Conservation (phyloP, 78 protist species). For the Planoprotostelium fungivorum region DNA sequence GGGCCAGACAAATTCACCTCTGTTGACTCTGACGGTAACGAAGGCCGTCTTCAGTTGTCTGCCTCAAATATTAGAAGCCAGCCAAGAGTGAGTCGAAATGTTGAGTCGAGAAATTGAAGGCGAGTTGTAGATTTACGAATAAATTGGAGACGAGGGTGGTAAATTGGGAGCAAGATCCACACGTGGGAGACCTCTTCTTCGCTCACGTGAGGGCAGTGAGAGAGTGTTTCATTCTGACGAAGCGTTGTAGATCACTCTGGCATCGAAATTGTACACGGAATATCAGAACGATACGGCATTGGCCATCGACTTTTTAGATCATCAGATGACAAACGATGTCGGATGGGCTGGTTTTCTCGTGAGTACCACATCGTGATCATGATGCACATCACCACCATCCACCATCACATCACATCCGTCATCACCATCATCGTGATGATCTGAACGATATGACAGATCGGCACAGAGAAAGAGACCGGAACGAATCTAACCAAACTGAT, state of each 20-base stretch:
- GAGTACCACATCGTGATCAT: background rate
- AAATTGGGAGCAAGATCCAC: background rate
- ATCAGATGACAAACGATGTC: background rate
- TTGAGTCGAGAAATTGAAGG: background rate
- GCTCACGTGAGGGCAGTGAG: background rate
- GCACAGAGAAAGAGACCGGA: background rate
- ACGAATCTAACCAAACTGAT: background rate
- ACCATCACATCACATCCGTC: too few relatives aligned
- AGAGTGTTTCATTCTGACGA: background rate
- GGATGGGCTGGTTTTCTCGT: background rate
- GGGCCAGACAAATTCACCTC: background rate
- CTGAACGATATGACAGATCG: background rate
- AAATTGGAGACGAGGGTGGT: background rate
- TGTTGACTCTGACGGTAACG: background rate
- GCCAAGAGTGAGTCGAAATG: background rate
- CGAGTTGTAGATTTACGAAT: background rate
- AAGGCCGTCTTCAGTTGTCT: background rate
- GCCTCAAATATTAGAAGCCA: background rate
- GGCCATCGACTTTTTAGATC: background rate
- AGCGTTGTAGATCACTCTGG: background rate
- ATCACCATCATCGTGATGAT: too few relatives aligned
- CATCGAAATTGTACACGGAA: background rate
- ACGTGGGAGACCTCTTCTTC: background rate
- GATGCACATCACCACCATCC: too few relatives aligned
- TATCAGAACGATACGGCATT: background rate